Evolutionary conservation across 164 flowering plant species (phyloP), one percentile per base, ranked within the genome.

Genomic region (Umbilicus rupestris): DNA sequence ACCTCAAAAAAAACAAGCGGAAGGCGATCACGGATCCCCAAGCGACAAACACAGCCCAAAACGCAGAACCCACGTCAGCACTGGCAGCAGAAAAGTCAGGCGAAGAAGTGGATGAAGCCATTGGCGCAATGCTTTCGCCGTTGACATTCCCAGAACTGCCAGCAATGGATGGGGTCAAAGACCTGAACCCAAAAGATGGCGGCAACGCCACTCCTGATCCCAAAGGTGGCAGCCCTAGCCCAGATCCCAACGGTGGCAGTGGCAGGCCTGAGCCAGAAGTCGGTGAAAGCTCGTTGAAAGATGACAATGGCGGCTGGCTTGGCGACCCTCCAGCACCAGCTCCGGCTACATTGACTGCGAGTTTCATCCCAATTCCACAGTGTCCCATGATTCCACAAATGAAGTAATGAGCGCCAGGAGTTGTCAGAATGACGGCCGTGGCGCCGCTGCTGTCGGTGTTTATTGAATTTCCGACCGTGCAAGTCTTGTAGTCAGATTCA

Each of bases 291-390:
- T 11, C 57, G 57, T 0, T 50, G 28, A 14, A 50, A 6, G 29
- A 15, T 50, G 28, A 20, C 28, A 22, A 10, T 50, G 57, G 29
- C 22, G 57, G 57, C 57, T 50, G 57, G 12, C 57, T 50, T 50
- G 57, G 22, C 22, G 57, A 50, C 16, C 49, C 64, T 33, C 42
- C 65, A 39, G 44, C 6, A 15, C 65, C 44, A n/a, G 66, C 33
- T 20, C 19, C 30, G 28, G 15, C 49, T 24, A 64, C 50, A 12
- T n/a, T 64, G 47, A 64, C 33, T 6, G 66, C 46, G 22, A 64
- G 66, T 37, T 64, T 64, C 66, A 64, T 64, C 6, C 66, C 66
- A 39, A 10, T 24, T 6, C 31, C 30, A 37, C 66, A 64, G 28
- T 64, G 66, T 1, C 50, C 46, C 28, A 29, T 24, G n/a, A 64